Conservation (phyloP, 2,329 filamentous ascomycete species). For the Arthroderma uncinatum region DNA sequence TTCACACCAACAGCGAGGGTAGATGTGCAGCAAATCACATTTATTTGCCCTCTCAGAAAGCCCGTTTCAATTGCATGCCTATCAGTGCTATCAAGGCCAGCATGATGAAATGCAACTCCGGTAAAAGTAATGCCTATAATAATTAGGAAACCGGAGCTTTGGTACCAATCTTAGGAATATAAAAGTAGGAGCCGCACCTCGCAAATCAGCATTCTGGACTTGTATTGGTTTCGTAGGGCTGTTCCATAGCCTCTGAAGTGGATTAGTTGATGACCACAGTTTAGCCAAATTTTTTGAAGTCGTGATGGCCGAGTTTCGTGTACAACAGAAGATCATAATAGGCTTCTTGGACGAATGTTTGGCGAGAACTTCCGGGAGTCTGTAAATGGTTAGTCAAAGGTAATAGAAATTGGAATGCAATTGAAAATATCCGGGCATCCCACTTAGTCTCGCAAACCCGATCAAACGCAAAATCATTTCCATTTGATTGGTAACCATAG, state of each 20-base stretch:
- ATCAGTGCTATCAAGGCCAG: constrained; percentile 56
- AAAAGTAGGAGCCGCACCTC: constrained; percentile 32
- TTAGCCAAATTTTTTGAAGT: constrained; percentile 59
- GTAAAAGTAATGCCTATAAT: constrained; percentile 35
- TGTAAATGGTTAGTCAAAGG: constrained; percentile 23
- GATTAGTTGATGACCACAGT: constrained; percentile 48
- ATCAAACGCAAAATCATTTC: constrained; percentile 70
- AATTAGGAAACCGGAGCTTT: constrained; percentile 11
- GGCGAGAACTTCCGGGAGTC: constrained; percentile 54
- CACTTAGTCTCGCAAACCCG: constrained; percentile 52
- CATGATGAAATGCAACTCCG: constrained; percentile 75
- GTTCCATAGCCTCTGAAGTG: constrained; percentile 51
- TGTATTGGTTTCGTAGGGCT: constrained; percentile 42
- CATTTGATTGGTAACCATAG: constrained; percentile 53
- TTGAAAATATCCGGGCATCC: constrained; percentile 11
- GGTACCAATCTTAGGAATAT: constrained; percentile 21
- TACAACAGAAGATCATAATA: constrained; percentile 74
- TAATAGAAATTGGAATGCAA: background rate
- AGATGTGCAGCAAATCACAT: constrained; percentile 75
- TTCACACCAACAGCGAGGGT: constrained; percentile 78
- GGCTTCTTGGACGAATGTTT: constrained; percentile 61
- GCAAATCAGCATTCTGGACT: constrained; percentile 51
- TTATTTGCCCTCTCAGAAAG: constrained; percentile 61
- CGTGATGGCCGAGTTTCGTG: constrained; percentile 55
- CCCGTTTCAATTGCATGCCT: constrained; percentile 54